These are phyloP conservation scores for Puccinia coronata DNA, from an alignment of 1,284 basidiomycete species.

Conservation along the genomic window DNA sequence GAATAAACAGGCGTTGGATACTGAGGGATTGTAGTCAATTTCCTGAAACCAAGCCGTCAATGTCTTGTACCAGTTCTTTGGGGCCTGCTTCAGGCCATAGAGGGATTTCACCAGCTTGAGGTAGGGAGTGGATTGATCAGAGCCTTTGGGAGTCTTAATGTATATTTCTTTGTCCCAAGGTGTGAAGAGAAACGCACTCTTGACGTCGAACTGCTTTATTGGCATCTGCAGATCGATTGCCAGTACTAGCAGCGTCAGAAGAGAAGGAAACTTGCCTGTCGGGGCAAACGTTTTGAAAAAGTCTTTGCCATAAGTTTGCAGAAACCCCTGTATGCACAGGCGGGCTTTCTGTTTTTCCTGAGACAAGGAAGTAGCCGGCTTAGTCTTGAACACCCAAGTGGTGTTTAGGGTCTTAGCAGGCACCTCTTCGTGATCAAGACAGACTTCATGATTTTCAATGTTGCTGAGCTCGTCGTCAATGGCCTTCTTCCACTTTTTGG, in stretches of 20 bases:
- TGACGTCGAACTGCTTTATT: no score
- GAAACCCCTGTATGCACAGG: background rate
- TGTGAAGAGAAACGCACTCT: no score
- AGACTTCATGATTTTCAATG: background rate
- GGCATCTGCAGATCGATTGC: background rate
- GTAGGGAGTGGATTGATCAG: no score
- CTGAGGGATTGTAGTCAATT: no score
- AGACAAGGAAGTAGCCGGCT: background rate
- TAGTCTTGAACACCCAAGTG: background rate
- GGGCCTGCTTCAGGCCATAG: no score
- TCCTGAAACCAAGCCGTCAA: no score
- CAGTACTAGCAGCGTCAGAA: background rate
- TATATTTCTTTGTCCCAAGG: no score
- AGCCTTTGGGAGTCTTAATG: no score
- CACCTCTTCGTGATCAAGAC: background rate
- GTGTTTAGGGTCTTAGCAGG: background rate
- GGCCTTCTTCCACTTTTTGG: background rate
- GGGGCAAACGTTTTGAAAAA: background rate
- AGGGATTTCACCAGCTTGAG: no score
- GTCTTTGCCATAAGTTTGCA: background rate
- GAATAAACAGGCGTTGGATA: no score
- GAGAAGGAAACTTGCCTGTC: background rate
- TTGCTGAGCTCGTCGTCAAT: background rate
- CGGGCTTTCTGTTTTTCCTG: background rate
- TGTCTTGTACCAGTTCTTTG: no score